Evolutionary conservation across 192 early-diverging fungal genomes (phyloP), one percentile per base, ranked within the genome.

Genomic region (Nowakowskiella sp.): DNA sequence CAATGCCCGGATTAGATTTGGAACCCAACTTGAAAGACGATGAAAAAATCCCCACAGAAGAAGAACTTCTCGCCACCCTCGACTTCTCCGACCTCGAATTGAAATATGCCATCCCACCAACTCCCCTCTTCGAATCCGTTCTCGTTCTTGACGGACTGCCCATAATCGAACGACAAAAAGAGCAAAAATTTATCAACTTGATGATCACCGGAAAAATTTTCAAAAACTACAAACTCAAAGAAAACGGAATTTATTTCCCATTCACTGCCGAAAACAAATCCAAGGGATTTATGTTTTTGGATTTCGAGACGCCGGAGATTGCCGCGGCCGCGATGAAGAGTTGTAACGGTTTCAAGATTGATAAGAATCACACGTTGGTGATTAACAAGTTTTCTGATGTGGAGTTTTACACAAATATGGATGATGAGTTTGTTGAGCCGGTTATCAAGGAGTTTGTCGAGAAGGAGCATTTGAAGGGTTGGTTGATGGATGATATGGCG

Each of bases 261-360:
- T 84, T 78, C 77, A 83, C 85, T 43, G 39, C 62, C 6, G 70
- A 68, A 4, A 87, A 83, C 52, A 82, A 83, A 67, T 67, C 81
- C 63, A 95, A 93, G 65, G 95, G 94, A 26, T 95, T 84, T 74
- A 70, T 91, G 54, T 99, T 99, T 61, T 74, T 99, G 50, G 90
- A 96, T 66, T 94, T 91, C 58, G 86, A 89, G 66, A 87, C 85
- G 32, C 65, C 83, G 2, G 88, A 89, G 61, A 74, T 88, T 57
- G 95, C 95, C 28, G 64, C 73, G 24, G 61, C 78, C 25, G 89
- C 86, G 2, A 79, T 96, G 57, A 84, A 83, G 61, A 62, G 73
- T 28, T 72, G 78, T 19, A 82, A 95, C 67, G 83, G 85, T 27
- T 78, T 75, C 70, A 80, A 76, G 64, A 69, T 99, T 57, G 88